Conservation (phyloP, 1,284 basidiomycete genomes). For the Rhodotorula sp. region DNA sequence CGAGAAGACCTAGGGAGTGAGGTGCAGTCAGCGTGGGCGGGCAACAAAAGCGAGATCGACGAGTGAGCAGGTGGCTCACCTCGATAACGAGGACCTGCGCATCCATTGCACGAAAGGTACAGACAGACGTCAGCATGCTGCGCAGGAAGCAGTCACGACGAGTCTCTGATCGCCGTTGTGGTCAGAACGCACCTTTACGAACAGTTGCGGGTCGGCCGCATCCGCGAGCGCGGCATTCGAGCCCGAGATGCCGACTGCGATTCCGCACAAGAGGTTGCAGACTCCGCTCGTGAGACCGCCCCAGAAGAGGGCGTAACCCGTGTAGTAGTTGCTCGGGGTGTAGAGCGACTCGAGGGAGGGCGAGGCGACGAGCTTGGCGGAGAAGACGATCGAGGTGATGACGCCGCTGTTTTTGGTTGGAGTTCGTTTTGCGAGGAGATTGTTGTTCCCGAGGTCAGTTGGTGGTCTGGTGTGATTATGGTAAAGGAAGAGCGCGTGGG, state of each 20-base stretch:
- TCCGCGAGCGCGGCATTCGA: constrained; percentile 89
- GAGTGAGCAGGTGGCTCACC: constrained; percentile 9
- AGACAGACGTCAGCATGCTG: background rate
- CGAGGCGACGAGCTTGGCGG: constrained; percentile 64
- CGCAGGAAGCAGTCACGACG: constrained; percentile 52
- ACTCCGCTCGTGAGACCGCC: constrained; percentile 83
- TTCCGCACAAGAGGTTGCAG: constrained; percentile 90
- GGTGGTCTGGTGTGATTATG: too few species aligned
- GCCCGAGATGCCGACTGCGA: constrained; percentile 86
- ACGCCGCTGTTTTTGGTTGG: constrained; percentile 40
- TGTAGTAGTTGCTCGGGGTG: constrained; percentile 83
- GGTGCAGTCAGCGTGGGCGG: too few species aligned
- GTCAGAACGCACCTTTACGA: constrained; percentile 70
- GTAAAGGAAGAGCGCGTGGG: background rate
- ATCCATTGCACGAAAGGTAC: too few species aligned
- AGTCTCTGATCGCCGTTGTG: constrained; percentile 46
- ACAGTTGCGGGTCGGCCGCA: constrained; percentile 83
- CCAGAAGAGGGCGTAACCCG: constrained; percentile 91
- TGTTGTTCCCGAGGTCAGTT: too few species aligned
- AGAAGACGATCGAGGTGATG: constrained; percentile 77
- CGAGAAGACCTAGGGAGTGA: constrained; percentile 65
- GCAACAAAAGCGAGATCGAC: too few species aligned
- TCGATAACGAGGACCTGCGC: constrained; percentile 64
- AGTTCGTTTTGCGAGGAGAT: too few species aligned
- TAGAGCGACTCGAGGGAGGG: constrained; percentile 67